These are phyloP conservation scores for Paraconiothyrium brasiliense DNA, from an alignment of 2,329 filamentous ascomycete species.

Conservation along the genomic window DNA sequence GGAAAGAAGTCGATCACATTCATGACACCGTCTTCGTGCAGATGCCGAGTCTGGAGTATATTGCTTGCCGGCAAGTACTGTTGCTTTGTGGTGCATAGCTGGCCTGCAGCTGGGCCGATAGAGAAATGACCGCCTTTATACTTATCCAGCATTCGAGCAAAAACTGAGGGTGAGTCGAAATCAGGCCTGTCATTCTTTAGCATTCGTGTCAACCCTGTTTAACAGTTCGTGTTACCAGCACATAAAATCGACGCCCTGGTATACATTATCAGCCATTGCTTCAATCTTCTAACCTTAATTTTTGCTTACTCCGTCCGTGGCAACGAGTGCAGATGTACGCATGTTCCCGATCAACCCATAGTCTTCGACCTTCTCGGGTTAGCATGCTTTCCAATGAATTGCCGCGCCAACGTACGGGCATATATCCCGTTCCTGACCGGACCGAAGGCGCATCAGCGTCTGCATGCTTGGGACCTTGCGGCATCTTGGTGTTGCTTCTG, in stretches of 20 bases:
- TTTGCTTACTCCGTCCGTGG: conserved; percentile 66
- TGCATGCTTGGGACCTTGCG: background rate
- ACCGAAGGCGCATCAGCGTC: conserved; percentile 13
- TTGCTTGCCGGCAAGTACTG: conserved; percentile 80
- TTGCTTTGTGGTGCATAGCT: conserved; percentile 75
- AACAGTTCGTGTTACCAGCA: conserved; percentile 63
- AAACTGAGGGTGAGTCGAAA: conserved; percentile 80
- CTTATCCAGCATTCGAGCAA: conserved; percentile 78
- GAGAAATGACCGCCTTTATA: conserved; percentile 78
- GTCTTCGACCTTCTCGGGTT: conserved; percentile 66
- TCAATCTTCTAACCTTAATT: too few relatives aligned
- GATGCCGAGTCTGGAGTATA: conserved; percentile 79
- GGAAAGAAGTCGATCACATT: conserved; percentile 81
- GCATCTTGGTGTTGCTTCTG: background rate
- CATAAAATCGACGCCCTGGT: conserved; percentile 73
- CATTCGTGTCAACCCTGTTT: background rate
- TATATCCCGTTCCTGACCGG: conserved; percentile 22
- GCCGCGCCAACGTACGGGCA: conserved; percentile 16
- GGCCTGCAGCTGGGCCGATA: conserved; percentile 61
- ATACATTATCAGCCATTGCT: conserved; percentile 28
- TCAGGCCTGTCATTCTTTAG: conserved; percentile 65
- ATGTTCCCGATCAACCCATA: conserved; percentile 81
- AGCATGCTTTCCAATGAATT: background rate
- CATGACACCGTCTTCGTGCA: conserved; percentile 77
- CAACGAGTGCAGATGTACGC: conserved; percentile 78